These are phyloP conservation scores for Cladosporium oxysporum DNA, from an alignment of 2,329 filamentous ascomycete species.

Conservation along the genomic window DNA sequence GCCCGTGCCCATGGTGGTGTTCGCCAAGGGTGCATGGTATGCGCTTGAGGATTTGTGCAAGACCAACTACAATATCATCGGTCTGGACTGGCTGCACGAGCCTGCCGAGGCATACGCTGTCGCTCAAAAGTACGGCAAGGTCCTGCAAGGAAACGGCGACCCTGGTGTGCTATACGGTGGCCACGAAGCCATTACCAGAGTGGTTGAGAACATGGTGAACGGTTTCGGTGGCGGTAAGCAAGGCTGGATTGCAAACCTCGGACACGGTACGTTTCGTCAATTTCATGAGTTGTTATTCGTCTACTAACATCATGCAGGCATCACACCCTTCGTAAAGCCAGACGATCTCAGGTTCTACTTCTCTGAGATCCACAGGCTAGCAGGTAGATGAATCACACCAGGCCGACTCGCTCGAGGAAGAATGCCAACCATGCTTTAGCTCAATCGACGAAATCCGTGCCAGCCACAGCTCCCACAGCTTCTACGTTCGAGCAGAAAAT, in stretches of 20 bases:
- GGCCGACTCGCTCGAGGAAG: conserved; percentile 21
- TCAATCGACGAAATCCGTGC: conserved; percentile 27
- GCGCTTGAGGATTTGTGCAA: conserved; percentile 84
- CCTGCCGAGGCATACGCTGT: conserved; percentile 80
- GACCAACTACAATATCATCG: conserved; percentile 89
- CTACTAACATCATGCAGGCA: conserved; percentile 57
- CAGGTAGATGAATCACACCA: conserved; percentile 40
- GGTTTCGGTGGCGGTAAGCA: conserved; percentile 82
- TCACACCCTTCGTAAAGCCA: conserved; percentile 92
- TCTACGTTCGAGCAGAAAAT: conserved; percentile 34
- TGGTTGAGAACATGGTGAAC: conserved; percentile 81
- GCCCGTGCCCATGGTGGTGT: conserved; percentile 92
- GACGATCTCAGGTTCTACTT: conserved; percentile 94
- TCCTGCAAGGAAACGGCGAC: conserved; percentile 93
- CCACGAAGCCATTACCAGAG: conserved; percentile 74
- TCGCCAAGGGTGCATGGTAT: conserved; percentile 97
- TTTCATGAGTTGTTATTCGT: conserved; percentile 8
- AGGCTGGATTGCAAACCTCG: conserved; percentile 96
- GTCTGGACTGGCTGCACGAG: conserved; percentile 92
- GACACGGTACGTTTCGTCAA: conserved; percentile 69
- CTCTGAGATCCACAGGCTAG: conserved; percentile 72
- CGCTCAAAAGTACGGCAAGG: conserved; percentile 68
- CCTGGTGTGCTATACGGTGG: conserved; percentile 90
- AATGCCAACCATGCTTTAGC: conserved; percentile 37
- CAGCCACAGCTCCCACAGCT: conserved; percentile 28